Evolutionary conservation across 140 eudicot species (phyloP).

Genomic region (Ambrosia hybrid): DNA sequence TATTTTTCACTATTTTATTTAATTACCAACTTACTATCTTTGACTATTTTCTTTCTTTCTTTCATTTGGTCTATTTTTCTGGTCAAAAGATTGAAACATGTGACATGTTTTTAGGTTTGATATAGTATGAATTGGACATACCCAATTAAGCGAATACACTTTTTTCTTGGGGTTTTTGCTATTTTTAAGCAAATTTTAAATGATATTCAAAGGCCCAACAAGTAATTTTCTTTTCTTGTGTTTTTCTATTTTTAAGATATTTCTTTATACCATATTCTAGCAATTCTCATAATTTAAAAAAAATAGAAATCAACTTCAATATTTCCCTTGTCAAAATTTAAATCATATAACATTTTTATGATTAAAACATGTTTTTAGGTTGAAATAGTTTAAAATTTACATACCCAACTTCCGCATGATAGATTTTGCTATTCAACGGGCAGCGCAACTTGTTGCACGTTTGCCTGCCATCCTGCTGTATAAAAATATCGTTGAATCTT

Average conservation of each 20-base stretch:
- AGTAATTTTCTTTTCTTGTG: constrained; percentile 17
- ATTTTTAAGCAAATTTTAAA: constrained; percentile 16
- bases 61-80: constrained; percentile 2
- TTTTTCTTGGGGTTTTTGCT: background rate
- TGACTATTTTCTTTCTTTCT: constrained; percentile 38
- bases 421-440: too few species aligned
- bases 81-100: background rate
- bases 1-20: too few species aligned
- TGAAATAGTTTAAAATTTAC: background rate
- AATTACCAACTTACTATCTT: constrained; percentile 21
- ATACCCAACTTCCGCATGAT: background rate
- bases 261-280: too few species aligned
- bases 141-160: background rate
- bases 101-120: constrained; percentile 1
- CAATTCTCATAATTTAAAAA: too few species aligned
- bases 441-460: too few species aligned
- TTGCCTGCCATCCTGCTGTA: too few species aligned
- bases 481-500: too few species aligned
- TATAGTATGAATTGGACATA: background rate
- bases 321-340: background rate
- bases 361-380: constrained; percentile 6
- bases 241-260: background rate
- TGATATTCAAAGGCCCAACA: constrained; percentile 14
- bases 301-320: too few species aligned
- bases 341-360: background rate